phyloP scores from a whole-genome alignment of 2,329 filamentous ascomycete species.

The Aspergillus transmontanensis region DNA sequence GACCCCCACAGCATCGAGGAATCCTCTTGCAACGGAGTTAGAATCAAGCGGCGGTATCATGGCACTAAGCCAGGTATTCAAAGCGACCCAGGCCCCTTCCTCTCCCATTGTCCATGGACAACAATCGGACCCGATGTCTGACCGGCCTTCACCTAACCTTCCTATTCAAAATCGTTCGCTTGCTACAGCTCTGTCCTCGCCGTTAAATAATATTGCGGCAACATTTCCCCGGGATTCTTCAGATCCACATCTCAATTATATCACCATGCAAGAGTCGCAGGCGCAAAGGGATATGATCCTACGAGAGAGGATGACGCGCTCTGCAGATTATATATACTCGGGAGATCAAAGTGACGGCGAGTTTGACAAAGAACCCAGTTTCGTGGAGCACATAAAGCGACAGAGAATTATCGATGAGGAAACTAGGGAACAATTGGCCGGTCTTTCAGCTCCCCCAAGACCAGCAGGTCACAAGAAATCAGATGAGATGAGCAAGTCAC shows the following conservation, averaged over 20 bases:
- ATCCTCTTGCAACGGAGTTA: constrained; percentile 43
- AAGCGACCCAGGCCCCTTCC: constrained; percentile 50
- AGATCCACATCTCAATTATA: constrained; percentile 47
- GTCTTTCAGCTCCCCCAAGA: constrained; percentile 36
- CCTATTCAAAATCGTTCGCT: constrained; percentile 44
- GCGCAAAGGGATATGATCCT: constrained; percentile 39
- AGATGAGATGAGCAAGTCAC: not conserved
- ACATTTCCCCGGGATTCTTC: constrained; percentile 39
- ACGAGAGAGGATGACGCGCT: constrained; percentile 36
- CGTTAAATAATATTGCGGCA: constrained; percentile 35
- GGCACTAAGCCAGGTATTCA: constrained; percentile 52
- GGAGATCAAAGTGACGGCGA: constrained; percentile 44
- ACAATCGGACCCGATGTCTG: constrained; percentile 44
- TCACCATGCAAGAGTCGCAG: constrained; percentile 51
- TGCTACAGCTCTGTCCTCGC: constrained; percentile 40
- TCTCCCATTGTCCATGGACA: constrained; percentile 45
- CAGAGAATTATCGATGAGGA: constrained; percentile 38
- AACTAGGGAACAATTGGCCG: constrained; percentile 38
- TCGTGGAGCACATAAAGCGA: constrained; percentile 36
- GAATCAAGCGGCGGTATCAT: constrained; percentile 44
- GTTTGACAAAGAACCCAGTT: constrained; percentile 47
- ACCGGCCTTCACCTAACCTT: constrained; percentile 53
- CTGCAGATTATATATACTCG: constrained; percentile 36
- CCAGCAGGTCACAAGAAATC: constrained; percentile 14
- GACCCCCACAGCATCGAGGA: constrained; percentile 46